Percentiles rank a stretch among this genome's conserved stretches.
These are phyloP conservation scores for Coemansia biformis DNA, from an alignment of 192 early-diverging fungal species.

Conservation along the genomic window DNA sequence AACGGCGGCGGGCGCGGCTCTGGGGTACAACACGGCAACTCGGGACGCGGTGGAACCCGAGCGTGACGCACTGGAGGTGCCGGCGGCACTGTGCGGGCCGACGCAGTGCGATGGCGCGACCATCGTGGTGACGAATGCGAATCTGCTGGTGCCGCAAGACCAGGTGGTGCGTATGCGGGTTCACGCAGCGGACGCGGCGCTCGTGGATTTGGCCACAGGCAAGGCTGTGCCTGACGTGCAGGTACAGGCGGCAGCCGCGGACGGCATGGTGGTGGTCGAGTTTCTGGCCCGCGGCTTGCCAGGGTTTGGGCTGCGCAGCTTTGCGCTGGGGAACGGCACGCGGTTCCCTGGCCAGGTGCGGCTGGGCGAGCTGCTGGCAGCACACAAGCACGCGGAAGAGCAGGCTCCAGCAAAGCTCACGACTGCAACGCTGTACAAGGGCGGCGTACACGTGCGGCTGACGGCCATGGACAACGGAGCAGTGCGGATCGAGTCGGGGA, in stretches of 20 bases:
- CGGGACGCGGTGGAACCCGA: neutral
- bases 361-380: neutral
- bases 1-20: neutral
- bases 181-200: conserved; percentile 5
- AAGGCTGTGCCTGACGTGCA: neutral
- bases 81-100: neutral
- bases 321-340: conserved; percentile 4
- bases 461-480: neutral
- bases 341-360: neutral
- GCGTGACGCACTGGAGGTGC: conserved; percentile 4
- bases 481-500: conserved; percentile 7
- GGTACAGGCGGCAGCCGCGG: neutral
- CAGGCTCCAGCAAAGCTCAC: neutral
- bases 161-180: conserved; percentile 30
- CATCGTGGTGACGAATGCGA: conserved; percentile 27
- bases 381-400: neutral
- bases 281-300: conserved; percentile 31
- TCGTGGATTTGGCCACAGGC: conserved; percentile 14
- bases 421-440: conserved; percentile 8
- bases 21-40: conserved; percentile 15
- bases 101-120: conserved; percentile 1
- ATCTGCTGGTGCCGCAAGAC: conserved; percentile 15
- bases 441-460: conserved; percentile 15
- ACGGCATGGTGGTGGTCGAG: conserved; percentile 10
- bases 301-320: conserved; percentile 19